Evolutionary conservation across 768 basidiomycete species (phyloP).

Genomic region (Dioszegia crocea): DNA sequence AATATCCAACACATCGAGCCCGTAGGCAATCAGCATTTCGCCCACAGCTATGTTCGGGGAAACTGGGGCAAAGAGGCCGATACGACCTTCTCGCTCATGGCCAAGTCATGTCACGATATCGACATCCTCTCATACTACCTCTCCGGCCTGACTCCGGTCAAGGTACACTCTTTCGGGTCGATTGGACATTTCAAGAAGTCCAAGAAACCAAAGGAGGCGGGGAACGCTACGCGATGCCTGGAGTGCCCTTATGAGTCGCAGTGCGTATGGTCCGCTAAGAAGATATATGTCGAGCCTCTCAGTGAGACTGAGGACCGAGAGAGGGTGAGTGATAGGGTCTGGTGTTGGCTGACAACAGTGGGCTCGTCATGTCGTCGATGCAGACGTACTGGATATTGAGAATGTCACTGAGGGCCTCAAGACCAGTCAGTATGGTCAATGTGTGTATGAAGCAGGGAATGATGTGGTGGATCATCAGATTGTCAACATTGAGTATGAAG

Average conservation of each 20-base stretch:
- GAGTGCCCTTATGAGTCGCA: constrained; percentile 68
- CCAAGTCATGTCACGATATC: constrained; percentile 87
- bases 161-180: constrained; percentile 81
- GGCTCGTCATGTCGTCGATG: constrained; percentile 74
- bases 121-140: constrained; percentile 56
- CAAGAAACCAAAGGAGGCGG: constrained; percentile 66
- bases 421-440: constrained; percentile 67
- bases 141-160: constrained; percentile 38
- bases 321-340: constrained; percentile 7
- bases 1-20: constrained; percentile 83
- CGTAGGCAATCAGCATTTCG: constrained; percentile 77
- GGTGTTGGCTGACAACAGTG: constrained; percentile 52
- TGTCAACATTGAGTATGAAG: constrained; percentile 80
- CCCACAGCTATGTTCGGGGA: constrained; percentile 81
- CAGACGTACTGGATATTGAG: constrained; percentile 72
- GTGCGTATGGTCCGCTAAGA: constrained; percentile 84
- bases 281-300: constrained; percentile 76
- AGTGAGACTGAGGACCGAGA: constrained; percentile 25
- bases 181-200: constrained; percentile 73
- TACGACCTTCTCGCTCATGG: constrained; percentile 78
- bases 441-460: constrained; percentile 79
- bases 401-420: constrained; percentile 70
- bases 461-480: constrained; percentile 89
- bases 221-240: constrained; percentile 65
- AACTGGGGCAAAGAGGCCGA: constrained; percentile 68